Evolutionary conservation across 2,329 filamentous ascomycete genomes (phyloP).

Genomic region (Paraphaeosphaeria sporulosa): DNA sequence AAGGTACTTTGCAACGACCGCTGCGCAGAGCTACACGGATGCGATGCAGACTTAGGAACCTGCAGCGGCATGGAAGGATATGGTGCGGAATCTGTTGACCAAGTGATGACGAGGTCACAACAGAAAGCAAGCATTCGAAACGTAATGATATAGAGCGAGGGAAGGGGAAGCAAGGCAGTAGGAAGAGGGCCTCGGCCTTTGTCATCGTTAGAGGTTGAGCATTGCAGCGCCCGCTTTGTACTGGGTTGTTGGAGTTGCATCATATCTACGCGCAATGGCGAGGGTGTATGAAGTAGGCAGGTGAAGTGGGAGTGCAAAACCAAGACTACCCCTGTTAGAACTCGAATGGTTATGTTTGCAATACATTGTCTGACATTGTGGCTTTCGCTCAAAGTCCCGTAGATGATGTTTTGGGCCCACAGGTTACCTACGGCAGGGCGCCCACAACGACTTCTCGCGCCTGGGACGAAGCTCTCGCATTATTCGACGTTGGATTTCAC

Average conservation of each 20-base stretch:
- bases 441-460: no score
- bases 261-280: neutral
- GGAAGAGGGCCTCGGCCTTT: conserved; percentile 22
- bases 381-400: neutral
- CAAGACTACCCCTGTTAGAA: conserved; percentile 42
- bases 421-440: no score
- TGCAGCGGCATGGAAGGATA: conserved; percentile 10
- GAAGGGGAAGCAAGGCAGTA: conserved; percentile 26
- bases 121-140: conserved; percentile 32
- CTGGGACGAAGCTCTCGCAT: neutral
- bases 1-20: conserved; percentile 94
- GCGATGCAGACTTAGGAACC: conserved; percentile 49
- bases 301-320: conserved; percentile 15
- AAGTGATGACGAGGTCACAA: conserved; percentile 32
- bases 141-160: conserved; percentile 34
- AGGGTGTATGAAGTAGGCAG: conserved; percentile 21
- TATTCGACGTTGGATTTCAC: no score
- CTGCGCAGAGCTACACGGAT: conserved; percentile 64
- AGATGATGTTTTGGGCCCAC: no score
- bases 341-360: conserved; percentile 27
- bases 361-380: conserved; percentile 24
- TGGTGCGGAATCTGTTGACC: conserved; percentile 19
- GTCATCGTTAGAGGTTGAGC: conserved; percentile 2
- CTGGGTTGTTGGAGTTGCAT: conserved; percentile 2
- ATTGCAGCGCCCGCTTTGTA: neutral